Conservation (phyloP, 768 basidiomycete species). For the Collybia sordida region DNA sequence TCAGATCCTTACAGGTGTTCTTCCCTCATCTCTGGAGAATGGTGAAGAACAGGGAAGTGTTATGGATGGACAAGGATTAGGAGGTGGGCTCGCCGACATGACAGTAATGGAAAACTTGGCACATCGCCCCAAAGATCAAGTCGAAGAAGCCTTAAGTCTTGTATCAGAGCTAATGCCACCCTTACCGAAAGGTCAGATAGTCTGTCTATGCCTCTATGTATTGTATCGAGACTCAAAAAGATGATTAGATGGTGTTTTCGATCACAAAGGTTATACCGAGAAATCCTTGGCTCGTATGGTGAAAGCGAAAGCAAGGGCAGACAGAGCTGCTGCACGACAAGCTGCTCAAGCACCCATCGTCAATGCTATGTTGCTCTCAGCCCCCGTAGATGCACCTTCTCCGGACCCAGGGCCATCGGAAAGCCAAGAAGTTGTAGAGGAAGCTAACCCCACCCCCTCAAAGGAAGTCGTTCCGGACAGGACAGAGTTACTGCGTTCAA, state of each 20-base stretch:
- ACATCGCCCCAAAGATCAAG: constrained; percentile 94
- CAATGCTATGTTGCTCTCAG: constrained; percentile 13
- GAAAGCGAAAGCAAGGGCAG: constrained; percentile 83
- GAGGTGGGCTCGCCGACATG: constrained; percentile 92
- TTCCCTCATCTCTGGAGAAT: constrained; percentile 62
- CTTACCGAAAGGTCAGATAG: constrained; percentile 74
- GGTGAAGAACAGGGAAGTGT: constrained; percentile 64
- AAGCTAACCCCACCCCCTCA: constrained; percentile 28
- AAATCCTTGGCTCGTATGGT: constrained; percentile 74
- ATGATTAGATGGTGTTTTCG: constrained; percentile 86
- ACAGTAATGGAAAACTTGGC: constrained; percentile 97
- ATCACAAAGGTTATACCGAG: constrained; percentile 87
- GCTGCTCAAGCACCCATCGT: constrained; percentile 34
- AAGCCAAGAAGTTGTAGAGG: constrained; percentile 41
- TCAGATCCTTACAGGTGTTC: constrained; percentile 92
- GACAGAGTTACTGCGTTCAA: constrained; percentile 72
- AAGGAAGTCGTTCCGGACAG: constrained; percentile 50
- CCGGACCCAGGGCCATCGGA: constrained; percentile 23
- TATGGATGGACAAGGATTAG: constrained; percentile 70
- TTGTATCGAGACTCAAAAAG: constrained; percentile 9
- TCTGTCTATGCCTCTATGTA: background rate
- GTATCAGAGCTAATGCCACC: constrained; percentile 93
- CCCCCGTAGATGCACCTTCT: constrained; percentile 23
- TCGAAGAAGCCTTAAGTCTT: constrained; percentile 90
- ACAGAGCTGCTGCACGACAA: constrained; percentile 69